Evolutionary conservation across 768 basidiomycete species (phyloP).

Genomic region (Lentinula edodes): DNA sequence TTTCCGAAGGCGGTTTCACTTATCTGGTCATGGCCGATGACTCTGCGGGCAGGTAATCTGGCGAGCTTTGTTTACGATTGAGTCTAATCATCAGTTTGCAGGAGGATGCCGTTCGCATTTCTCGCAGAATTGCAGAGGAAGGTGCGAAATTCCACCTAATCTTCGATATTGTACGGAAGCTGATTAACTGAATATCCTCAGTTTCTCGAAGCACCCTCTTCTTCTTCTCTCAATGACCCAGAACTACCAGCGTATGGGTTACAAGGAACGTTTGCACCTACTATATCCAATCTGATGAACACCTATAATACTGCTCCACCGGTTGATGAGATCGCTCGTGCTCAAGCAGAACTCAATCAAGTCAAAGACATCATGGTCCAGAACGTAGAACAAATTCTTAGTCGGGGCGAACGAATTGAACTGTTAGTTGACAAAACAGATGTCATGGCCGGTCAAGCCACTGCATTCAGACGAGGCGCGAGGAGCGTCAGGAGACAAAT

Average conservation of each 20-base stretch:
- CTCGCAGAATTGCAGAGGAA: constrained; percentile 80
- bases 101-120: constrained; percentile 93
- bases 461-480: constrained; percentile 87
- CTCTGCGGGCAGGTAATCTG: constrained; percentile 71
- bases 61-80: background rate
- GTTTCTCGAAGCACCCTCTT: constrained; percentile 61
- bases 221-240: constrained; percentile 48
- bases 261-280: constrained; percentile 68
- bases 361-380: constrained; percentile 98
- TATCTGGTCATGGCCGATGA: constrained; percentile 96
- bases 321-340: constrained; percentile 81
- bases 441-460: constrained; percentile 89
- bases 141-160: constrained; percentile 26
- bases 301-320: constrained; percentile 89
- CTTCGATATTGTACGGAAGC: background rate
- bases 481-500: constrained; percentile 76
- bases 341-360: constrained; percentile 82
- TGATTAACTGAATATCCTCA: constrained; percentile 18
- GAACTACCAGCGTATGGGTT: constrained; percentile 56
- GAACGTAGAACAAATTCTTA: constrained; percentile 95
- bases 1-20: constrained; percentile 81
- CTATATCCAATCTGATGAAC: constrained; percentile 71
- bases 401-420: constrained; percentile 92
- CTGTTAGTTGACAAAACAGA: constrained; percentile 97
- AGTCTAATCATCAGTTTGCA: constrained; percentile 20